Evolutionary conservation across 192 early-diverging fungal genomes (phyloP), one percentile per base, ranked within the genome.

Genomic region (Coemansia sp.): DNA sequence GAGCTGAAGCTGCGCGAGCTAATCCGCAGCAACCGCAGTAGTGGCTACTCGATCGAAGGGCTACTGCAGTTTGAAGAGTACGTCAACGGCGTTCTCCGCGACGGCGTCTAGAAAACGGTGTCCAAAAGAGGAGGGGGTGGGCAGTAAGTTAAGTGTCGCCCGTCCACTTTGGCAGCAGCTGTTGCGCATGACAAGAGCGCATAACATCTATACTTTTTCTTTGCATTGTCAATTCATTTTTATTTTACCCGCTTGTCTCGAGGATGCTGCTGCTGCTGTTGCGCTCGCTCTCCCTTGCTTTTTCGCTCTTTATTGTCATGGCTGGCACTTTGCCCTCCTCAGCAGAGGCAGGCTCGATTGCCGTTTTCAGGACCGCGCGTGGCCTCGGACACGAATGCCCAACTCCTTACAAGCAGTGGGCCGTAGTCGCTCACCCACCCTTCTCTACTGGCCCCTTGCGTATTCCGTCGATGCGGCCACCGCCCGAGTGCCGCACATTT

Each of bases 401-500:
- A 14, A 61, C 51, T 19, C 25, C 64, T 62, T 80, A 65, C 62
- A 69, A 65, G 0, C 68, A 75, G 25, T 80, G 67, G 41, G 70
- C 78, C 3, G 24, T 58, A 0, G 43, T 14, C 3, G 57, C 68
- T 11, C 78, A 80, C 36, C n/a, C 36, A 20, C 77, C 77, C 12
- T 12, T 64, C 12, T 74, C 77, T 4, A 9, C n/a, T 0, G 78
- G 78, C 5, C 53, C 53, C 12, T 39, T 65, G 24, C 54, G 38
- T 4, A 68, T 80, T 8, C 78, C 78, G 12, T 53, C 56, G 2
- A 80, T 80, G 78, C 77, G 87, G 32, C 82, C 80, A 24, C 57
- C 78, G 10, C 40, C 61, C 24, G 41, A 63, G 15, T 82, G 82
- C 71, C 76, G 87, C 4, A 85, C 84, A 29, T 89, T 88, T 54